Conservation (phyloP, 202 grass and related monocot genomes). For the Setaria viridis region DNA sequence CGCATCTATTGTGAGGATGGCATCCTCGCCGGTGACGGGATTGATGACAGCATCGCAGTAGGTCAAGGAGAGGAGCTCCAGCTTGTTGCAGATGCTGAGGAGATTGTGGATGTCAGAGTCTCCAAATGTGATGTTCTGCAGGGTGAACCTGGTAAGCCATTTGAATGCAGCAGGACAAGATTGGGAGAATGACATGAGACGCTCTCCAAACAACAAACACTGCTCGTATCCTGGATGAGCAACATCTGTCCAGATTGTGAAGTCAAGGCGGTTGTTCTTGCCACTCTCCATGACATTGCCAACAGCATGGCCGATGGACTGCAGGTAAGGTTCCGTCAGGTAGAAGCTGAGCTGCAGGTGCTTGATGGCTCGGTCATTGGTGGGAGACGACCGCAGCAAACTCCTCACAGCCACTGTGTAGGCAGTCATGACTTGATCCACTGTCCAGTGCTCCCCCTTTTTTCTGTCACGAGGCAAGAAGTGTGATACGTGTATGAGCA, state of each 20-base stretch:
- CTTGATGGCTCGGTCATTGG: background rate
- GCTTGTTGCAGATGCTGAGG: background rate
- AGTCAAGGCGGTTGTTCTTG: background rate
- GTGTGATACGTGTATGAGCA: background rate
- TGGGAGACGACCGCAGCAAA: background rate
- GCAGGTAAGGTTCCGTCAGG: background rate
- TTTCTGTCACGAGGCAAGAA: background rate
- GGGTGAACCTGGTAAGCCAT: background rate
- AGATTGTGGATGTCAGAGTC: background rate
- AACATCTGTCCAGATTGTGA: background rate
- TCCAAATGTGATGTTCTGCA: background rate
- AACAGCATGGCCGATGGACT: slow-evolving; percentile 4
- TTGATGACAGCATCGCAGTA: background rate
- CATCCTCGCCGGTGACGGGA: background rate
- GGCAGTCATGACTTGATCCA: background rate
- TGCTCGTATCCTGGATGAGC: background rate
- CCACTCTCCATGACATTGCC: background rate
- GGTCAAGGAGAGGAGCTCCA: background rate
- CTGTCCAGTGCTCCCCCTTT: background rate
- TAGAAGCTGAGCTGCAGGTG: slow-evolving; percentile 15
- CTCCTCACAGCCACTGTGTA: background rate
- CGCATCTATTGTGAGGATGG: background rate
- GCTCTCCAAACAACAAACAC: background rate
- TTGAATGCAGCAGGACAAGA: background rate
- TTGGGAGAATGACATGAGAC: slow-evolving; percentile 5